Conservation (phyloP, 2,329 filamentous ascomycete species). For the Venturia nashicola region DNA sequence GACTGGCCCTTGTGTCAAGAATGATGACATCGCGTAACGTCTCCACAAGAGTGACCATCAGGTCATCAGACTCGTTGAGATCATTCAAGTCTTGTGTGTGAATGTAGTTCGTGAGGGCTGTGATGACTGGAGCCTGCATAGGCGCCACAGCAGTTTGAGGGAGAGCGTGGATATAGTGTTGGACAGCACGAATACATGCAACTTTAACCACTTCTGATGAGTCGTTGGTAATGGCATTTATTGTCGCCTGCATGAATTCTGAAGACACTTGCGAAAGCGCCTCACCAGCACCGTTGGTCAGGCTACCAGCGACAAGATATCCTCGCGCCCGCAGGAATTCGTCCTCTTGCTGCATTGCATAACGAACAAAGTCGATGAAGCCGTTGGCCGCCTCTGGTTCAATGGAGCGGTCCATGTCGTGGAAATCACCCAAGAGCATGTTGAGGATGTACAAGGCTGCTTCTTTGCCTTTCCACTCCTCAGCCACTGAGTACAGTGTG, state of each 20-base stretch:
- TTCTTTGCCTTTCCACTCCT: slow-evolving; percentile 59
- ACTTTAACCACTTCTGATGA: slow-evolving; percentile 83
- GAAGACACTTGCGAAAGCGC: slow-evolving; percentile 42
- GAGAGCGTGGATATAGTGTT: slow-evolving; percentile 50
- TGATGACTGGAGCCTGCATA: slow-evolving; percentile 49
- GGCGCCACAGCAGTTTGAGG: slow-evolving; percentile 37
- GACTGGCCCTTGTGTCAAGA: slow-evolving; percentile 62
- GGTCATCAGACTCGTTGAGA: slow-evolving; percentile 77
- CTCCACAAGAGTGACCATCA: slow-evolving; percentile 81
- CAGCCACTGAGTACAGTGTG: slow-evolving; percentile 49
- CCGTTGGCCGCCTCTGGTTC: slow-evolving; percentile 55
- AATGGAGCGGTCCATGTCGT: slow-evolving; percentile 64
- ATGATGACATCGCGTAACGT: slow-evolving; percentile 72
- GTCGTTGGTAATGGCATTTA: slow-evolving; percentile 65
- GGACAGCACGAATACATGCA: slow-evolving; percentile 76
- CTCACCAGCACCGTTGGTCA: slow-evolving; percentile 56
- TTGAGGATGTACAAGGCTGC: slow-evolving; percentile 76
- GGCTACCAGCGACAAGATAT: slow-evolving; percentile 70
- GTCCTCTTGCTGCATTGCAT: slow-evolving; percentile 58
- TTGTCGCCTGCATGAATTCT: slow-evolving; percentile 56
- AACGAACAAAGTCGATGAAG: slow-evolving; percentile 70
- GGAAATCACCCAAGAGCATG: slow-evolving; percentile 70
- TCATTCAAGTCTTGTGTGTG: slow-evolving; percentile 69
- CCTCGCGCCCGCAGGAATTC: slow-evolving; percentile 75
- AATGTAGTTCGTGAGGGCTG: slow-evolving; percentile 59